A percentile compares a stretch with the other conserved stretches of the same genome.
These are phyloP conservation scores for Thalassiosira oceanica DNA, from an alignment of 352 stramenopile species.

Conservation along the genomic window DNA sequence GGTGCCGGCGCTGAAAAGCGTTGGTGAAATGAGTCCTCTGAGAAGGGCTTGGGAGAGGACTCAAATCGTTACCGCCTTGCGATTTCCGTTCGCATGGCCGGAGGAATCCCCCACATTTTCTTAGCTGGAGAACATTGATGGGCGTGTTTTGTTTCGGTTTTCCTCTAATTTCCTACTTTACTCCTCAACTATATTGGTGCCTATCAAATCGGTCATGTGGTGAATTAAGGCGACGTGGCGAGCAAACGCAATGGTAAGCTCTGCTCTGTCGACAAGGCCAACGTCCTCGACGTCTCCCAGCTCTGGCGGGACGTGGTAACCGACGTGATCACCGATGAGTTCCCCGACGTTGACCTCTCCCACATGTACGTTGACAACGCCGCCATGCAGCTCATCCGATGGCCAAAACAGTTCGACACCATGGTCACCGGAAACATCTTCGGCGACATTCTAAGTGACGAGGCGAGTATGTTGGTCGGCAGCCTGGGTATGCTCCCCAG, in stretches of 20 bases:
- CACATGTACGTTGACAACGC: conserved; percentile 99
- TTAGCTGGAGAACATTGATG: no score
- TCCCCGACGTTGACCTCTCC: conserved; percentile 91
- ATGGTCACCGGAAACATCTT: conserved; percentile 99
- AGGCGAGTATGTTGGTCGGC: conserved; percentile 95
- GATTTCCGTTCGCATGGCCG: no score
- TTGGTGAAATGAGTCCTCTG: conserved; percentile 20
- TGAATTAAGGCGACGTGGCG: conserved; percentile 72
- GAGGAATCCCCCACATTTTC: no score
- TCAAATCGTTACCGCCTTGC: no score
- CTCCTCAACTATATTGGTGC: no score
- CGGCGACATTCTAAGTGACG: conserved; percentile 98
- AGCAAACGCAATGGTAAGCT: conserved; percentile 91
- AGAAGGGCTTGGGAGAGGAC: conserved; percentile 15
- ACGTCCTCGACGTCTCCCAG: conserved; percentile 95
- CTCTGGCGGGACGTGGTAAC: conserved; percentile 82
- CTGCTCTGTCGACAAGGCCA: conserved; percentile 98
- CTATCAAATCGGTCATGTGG: no score
- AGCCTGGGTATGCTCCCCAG: conserved; percentile 98
- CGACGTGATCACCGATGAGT: conserved; percentile 83
- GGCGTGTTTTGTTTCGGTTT: no score
- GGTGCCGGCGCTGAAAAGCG: conserved; percentile 29
- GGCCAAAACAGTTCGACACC: conserved; percentile 98
- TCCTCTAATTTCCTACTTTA: no score
- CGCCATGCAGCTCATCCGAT: conserved; percentile 98